These are phyloP conservation scores for Balakata baccata DNA, from an alignment of 345 rosid species.

Conservation along the genomic window DNA sequence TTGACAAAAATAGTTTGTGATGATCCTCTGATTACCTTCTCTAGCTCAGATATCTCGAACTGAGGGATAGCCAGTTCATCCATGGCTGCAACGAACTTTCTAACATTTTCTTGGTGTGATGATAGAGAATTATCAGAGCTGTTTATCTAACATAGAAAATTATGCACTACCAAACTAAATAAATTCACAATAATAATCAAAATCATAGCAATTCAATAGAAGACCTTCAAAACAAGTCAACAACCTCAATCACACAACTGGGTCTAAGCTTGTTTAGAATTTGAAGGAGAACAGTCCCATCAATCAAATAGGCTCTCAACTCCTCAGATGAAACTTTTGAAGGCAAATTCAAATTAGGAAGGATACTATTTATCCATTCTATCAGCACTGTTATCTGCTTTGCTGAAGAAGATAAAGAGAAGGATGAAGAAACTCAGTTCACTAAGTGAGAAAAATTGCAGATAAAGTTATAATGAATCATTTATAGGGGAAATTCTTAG, in stretches of 20 bases:
- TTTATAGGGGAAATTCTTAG: too few relatives aligned
- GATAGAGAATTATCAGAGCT: conserved; percentile 28
- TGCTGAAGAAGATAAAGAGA: conserved; percentile 25
- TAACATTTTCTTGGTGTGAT: conserved; percentile 44
- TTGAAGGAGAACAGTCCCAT: conserved; percentile 40
- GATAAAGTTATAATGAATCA: not conserved
- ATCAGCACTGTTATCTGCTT: conserved; percentile 28
- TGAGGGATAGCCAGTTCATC: conserved; percentile 63
- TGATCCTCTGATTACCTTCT: conserved; percentile 53
- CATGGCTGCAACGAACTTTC: conserved; percentile 54
- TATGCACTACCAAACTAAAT: conserved; percentile 7
- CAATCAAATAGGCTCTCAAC: conserved; percentile 43
- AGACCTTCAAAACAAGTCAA: not conserved
- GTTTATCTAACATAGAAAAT: conserved; percentile 44
- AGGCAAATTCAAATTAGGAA: conserved; percentile 39
- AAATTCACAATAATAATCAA: not conserved
- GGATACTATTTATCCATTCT: conserved; percentile 48
- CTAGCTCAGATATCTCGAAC: conserved; percentile 62
- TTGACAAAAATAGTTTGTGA: too few relatives aligned
- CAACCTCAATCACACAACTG: conserved; percentile 46
- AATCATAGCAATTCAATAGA: not conserved
- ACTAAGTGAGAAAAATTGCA: not conserved
- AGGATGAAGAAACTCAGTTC: too few relatives aligned
- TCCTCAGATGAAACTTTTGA: conserved; percentile 48
- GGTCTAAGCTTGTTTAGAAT: conserved; percentile 47